phyloP scores from a whole-genome alignment of 1,284 basidiomycete species.

The Apiotrichum akiyoshidainum region DNA sequence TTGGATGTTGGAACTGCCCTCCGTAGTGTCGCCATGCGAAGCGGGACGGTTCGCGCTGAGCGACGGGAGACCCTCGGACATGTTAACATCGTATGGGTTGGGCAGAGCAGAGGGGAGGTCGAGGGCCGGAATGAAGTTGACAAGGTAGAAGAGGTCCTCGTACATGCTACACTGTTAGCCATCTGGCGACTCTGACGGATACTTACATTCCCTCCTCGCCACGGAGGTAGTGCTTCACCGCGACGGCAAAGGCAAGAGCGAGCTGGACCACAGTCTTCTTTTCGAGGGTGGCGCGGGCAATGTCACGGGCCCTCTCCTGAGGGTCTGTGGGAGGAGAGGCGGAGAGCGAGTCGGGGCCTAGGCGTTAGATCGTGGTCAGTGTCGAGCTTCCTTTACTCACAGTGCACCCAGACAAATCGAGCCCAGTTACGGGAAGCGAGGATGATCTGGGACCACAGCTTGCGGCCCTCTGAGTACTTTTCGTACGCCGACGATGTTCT shows the following conservation, averaged over 20 bases:
- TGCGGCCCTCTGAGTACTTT: slow-evolving; percentile 68
- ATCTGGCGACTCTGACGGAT: background rate
- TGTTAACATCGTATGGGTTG: slow-evolving; percentile 36
- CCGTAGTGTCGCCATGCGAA: background rate
- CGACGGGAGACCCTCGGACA: slow-evolving; percentile 22
- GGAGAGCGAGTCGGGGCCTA: slow-evolving; percentile 37
- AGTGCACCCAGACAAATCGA: slow-evolving; percentile 46
- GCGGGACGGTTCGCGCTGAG: slow-evolving; percentile 9
- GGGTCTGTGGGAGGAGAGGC: slow-evolving; percentile 24
- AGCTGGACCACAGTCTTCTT: slow-evolving; percentile 71
- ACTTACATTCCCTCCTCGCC: slow-evolving; percentile 62
- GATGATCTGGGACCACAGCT: slow-evolving; percentile 67
- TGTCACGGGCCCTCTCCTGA: slow-evolving; percentile 50
- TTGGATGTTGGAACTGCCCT: background rate
- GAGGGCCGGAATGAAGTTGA: slow-evolving; percentile 42
- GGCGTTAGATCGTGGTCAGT: background rate
- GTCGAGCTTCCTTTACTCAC: slow-evolving; percentile 18
- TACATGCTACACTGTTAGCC: slow-evolving; percentile 30
- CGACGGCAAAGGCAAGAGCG: slow-evolving; percentile 58
- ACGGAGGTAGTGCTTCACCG: slow-evolving; percentile 55
- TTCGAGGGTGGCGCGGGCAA: slow-evolving; percentile 60
- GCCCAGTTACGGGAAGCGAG: slow-evolving; percentile 51
- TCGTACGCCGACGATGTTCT: slow-evolving; percentile 73
- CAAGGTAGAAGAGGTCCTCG: slow-evolving; percentile 46
- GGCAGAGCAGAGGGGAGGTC: slow-evolving; percentile 23